A percentile compares a stretch with the other conserved stretches of the same genome.
phyloP scores from a whole-genome alignment of 2,329 filamentous ascomycete genomes.

The Penicillium expansum region DNA sequence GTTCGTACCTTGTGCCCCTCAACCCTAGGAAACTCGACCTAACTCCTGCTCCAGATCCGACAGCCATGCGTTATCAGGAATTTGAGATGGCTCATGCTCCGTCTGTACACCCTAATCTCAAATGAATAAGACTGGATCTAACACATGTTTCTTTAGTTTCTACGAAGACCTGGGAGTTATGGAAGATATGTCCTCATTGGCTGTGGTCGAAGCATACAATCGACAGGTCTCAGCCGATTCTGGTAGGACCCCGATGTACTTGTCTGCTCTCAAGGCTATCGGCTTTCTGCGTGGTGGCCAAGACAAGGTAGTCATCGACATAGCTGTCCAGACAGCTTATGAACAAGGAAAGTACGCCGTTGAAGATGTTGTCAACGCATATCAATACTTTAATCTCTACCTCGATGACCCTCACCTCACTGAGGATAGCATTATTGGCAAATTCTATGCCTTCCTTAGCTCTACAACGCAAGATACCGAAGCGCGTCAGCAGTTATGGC shows the following conservation, averaged over 20 bases:
- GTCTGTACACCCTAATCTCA: background rate
- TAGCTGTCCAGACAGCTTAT: constrained; percentile 56
- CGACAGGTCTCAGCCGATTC: constrained; percentile 59
- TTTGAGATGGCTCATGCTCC: constrained; percentile 33
- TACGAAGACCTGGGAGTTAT: constrained; percentile 63
- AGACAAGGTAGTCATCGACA: constrained; percentile 56
- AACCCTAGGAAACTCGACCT: constrained; percentile 5
- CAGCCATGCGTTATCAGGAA: constrained; percentile 25
- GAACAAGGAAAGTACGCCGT: constrained; percentile 58
- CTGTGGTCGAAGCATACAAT: constrained; percentile 63
- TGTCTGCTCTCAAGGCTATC: constrained; percentile 63
- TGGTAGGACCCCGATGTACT: constrained; percentile 57
- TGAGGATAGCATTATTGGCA: constrained; percentile 61
- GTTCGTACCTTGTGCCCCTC: constrained; percentile 24
- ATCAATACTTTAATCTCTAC: constrained; percentile 57
- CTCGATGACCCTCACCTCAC: constrained; percentile 45
- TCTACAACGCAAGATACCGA: constrained; percentile 58
- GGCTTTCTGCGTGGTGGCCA: constrained; percentile 49
- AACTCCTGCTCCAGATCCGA: constrained; percentile 28
- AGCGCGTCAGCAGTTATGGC: constrained; percentile 55
- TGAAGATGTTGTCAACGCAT: constrained; percentile 58
- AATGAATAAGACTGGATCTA: background rate
- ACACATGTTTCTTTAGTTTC: constrained; percentile 36
- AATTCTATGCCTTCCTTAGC: constrained; percentile 58
- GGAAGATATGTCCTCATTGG: constrained; percentile 59